Base-by-base conservation (phyloP, 2,329 filamentous ascomycete species). In the Ceratocystis lukuohia region DNA sequence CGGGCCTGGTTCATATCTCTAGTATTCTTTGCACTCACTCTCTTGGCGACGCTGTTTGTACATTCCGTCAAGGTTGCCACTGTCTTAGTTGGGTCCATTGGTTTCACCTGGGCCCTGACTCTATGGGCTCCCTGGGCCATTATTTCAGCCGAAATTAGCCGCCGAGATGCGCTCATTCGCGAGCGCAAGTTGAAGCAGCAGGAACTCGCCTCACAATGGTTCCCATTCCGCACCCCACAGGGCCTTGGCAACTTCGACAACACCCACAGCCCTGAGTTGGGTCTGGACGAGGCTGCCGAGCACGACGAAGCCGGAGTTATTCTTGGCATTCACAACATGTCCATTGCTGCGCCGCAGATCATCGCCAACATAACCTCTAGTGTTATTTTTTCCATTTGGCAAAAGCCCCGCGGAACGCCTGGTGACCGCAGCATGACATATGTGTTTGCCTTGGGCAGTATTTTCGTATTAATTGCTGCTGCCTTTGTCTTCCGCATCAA, bases 101-200 rank as follows among this genome's bases (percentile, higher is more conserved):
- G 93, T 44, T 85, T 97, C 67, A 91, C 90, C 0, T 97, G 93
- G 93, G 91, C 92, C 25, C 79, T 96, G 72, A 91, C 91, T 1
- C 84, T 95, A 30, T 97, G 93, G 93, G 93, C 92, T 0, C 93
- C 93, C 0, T 97, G 93, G 78, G 92, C 93, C 48, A 88, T 97
- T 71, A 96, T 97, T 73, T 91, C 90, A 59, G 90, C 90, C 4
- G 93, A 97, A 75, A 92, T 97, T 69, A 89, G 88, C 68, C 88
- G 87, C 68, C 86, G 91, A 5, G 89, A 96, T 73, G 85, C 87
- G 50, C 69, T 76, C 20, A 73, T 79, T 28, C 80, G 81, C 25
- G 75, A 77, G 2, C 72, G 71, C 64, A 75, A 73, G 69, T 70
- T 72, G 7, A 72, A 72, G 50, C 62, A 70, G 62, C 68, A 70